Conservation (phyloP, 768 basidiomycete species). For the Rhizopogon roseolus region DNA sequence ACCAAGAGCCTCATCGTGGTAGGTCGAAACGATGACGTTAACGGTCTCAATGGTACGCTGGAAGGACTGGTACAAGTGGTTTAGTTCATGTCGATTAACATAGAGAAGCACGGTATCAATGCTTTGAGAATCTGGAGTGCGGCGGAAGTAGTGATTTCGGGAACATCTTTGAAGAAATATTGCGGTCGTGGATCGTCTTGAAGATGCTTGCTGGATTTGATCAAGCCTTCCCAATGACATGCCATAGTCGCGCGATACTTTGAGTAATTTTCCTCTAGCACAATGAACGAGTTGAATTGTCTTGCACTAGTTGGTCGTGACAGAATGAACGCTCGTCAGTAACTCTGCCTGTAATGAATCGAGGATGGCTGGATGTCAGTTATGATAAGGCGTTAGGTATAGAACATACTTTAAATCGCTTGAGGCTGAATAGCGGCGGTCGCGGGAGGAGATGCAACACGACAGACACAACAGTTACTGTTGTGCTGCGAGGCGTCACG, state of each 20-base stretch:
- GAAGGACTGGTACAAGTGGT: slow-evolving; percentile 69
- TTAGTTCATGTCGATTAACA: not conserved
- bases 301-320: slow-evolving; percentile 30
- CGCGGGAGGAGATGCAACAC: too few relatives aligned
- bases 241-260: slow-evolving; percentile 45
- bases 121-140: slow-evolving; percentile 6
- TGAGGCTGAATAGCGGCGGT: too few relatives aligned
- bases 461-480: too few relatives aligned
- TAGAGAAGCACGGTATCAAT: not conserved
- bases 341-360: not conserved
- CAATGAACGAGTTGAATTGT: slow-evolving; percentile 52
- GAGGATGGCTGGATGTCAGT: too few relatives aligned
- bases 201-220: slow-evolving; percentile 34
- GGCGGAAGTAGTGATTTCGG: slow-evolving; percentile 39
- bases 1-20: slow-evolving; percentile 89
- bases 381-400: too few relatives aligned
- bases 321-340: not conserved
- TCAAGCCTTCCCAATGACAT: slow-evolving; percentile 37
- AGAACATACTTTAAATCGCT: too few relatives aligned
- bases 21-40: slow-evolving; percentile 98
- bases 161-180: slow-evolving; percentile 44
- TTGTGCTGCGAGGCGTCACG: too few relatives aligned
- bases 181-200: slow-evolving; percentile 38
- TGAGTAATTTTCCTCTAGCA: slow-evolving; percentile 52
- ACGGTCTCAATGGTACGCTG: slow-evolving; percentile 94